Conservation (phyloP, 371 early-diverging fungal species). For the Mucor indicus region DNA sequence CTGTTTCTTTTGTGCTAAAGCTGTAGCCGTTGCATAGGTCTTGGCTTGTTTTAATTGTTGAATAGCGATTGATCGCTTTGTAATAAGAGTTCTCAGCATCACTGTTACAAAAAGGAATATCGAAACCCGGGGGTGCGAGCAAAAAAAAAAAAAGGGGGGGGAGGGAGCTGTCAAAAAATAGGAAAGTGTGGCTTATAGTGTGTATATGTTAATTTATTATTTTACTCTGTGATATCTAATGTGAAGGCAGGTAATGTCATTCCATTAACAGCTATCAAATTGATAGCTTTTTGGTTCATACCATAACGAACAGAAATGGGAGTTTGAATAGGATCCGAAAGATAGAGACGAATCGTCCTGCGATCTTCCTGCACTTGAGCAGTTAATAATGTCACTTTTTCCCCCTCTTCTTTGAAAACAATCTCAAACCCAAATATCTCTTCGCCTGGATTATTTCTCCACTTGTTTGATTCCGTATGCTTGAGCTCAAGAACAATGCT, state of each 20-base stretch:
- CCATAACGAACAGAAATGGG: conserved; percentile 5
- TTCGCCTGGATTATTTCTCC: not conserved
- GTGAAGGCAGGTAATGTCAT: conserved; percentile 12
- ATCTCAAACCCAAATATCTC: conserved; percentile 6
- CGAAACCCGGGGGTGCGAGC: not conserved
- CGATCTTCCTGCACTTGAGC: not conserved
- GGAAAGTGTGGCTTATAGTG: too few species aligned
- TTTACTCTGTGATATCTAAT: too few species aligned
- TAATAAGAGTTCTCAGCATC: not conserved
- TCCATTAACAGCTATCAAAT: not conserved
- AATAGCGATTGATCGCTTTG: not conserved
- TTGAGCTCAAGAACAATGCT: not conserved
- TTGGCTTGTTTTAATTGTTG: too few species aligned
- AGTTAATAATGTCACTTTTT: not conserved
- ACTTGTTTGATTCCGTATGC: not conserved
- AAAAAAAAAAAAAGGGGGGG: conserved; percentile 1
- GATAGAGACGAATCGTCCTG: conserved; percentile 2
- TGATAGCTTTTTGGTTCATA: not conserved
- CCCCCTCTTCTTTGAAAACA: not conserved
- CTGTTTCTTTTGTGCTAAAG: not conserved
- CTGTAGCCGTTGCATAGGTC: not conserved
- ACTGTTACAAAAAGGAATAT: not conserved
- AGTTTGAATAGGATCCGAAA: not conserved
- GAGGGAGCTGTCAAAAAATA: too few species aligned
- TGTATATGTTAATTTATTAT: not conserved